Conservation (phyloP, 2,329 filamentous ascomycete species). For the Cryphonectria carpinicola region DNA sequence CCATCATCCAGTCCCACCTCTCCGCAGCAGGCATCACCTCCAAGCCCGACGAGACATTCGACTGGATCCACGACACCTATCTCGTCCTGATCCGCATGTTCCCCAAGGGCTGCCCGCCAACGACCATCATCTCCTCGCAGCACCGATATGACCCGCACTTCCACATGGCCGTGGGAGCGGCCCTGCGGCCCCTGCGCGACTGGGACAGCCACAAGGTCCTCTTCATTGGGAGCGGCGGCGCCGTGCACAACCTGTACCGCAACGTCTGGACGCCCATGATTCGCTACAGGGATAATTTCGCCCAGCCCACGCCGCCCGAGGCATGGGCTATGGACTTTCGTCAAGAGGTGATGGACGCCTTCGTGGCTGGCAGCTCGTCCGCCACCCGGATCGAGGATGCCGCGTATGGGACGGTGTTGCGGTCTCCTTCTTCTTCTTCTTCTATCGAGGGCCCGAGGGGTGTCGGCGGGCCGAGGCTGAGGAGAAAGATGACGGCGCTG, state of each 20-base stretch:
- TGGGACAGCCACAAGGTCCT: slow-evolving; percentile 50
- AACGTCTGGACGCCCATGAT: slow-evolving; percentile 70
- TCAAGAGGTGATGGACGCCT: slow-evolving; percentile 65
- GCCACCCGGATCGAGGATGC: slow-evolving; percentile 25
- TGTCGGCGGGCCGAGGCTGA: slow-evolving; percentile 53
- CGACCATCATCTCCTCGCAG: slow-evolving; percentile 55
- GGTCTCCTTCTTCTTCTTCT: slow-evolving; percentile 2
- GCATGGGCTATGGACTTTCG: slow-evolving; percentile 67
- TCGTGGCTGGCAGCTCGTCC: slow-evolving; percentile 48
- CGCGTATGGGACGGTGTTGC: slow-evolving; percentile 28
- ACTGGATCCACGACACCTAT: slow-evolving; percentile 76
- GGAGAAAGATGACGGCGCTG: slow-evolving; percentile 60
- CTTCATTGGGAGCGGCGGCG: slow-evolving; percentile 62
- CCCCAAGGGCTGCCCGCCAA: slow-evolving; percentile 65
- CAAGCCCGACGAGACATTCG: slow-evolving; percentile 57
- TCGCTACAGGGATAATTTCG: slow-evolving; percentile 65
- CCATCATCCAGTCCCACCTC: slow-evolving; percentile 55
- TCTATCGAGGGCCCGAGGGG: slow-evolving; percentile 18
- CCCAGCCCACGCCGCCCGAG: slow-evolving; percentile 61
- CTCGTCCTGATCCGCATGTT: slow-evolving; percentile 73
- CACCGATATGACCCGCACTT: slow-evolving; percentile 45
- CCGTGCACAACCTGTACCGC: slow-evolving; percentile 72
- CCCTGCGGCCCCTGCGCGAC: slow-evolving; percentile 59
- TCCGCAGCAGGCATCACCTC: slow-evolving; percentile 57
- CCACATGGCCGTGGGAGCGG: slow-evolving; percentile 57